Evolutionary conservation across 2,329 filamentous ascomycete genomes (phyloP), one percentile per base, ranked within the genome.

Genomic region (Beauveria australis): DNA sequence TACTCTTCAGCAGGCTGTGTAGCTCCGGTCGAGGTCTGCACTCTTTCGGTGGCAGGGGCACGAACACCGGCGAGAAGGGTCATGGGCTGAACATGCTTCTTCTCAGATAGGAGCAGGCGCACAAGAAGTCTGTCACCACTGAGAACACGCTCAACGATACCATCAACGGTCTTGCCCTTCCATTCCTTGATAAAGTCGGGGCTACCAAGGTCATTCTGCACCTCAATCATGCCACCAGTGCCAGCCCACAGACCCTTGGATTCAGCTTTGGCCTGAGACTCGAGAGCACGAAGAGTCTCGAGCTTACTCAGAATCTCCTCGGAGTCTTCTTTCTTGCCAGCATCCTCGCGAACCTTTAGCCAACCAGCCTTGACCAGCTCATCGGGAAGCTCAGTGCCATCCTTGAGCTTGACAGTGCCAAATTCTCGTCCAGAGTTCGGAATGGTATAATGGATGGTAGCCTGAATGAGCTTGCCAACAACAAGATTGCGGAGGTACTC

Each of bases 271-370:
- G 94, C 94, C 66, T 89, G 83, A 48, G 83, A 80, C 75, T 97
- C 92, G 40, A 93, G 78, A 53, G 81, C 81, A 66, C 91, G 87
- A 63, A 99, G 83, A 68, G 85, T 87, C 67, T 95, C 89, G 26
- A 99, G 79, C 63, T 89, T 82, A 64, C 86, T 77, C 30, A 82
- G 79, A 9, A 88, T 81, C 56, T 92, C 88, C 61, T 94, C 89
- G 2, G 87, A 86, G 62, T 97, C 92, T 66, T 97, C 92, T 71
- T 93, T 94, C 66, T 89, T 88, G 63, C 92, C 92, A 62, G 93
- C 92, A 74, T 99, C 94, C 69, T 99, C 94, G 65, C 94, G 87
- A 63, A 99, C 83, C 77, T 94, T 96, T 64, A 92, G 78, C 92
- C 92, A 97, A 66, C 94, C 94, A 68, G 92, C 90, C 70, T 91